Base-by-base conservation (phyloP, 306 rosid species). In the Lupinus albus region DNA sequence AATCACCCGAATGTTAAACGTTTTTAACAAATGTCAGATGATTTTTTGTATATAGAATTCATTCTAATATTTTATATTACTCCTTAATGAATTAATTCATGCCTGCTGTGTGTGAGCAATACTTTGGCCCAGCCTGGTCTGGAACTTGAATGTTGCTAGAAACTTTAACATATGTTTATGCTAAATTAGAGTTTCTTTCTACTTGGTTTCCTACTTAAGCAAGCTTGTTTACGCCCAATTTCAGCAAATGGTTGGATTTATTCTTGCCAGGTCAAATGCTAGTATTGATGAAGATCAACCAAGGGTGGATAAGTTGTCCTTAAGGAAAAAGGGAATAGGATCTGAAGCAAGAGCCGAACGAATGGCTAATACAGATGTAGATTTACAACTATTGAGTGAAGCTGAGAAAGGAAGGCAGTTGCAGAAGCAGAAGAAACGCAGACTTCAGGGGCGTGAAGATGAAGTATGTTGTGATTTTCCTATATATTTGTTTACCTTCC, bases 391-490 rank as follows among this genome's bases (percentile, higher is more conserved):
- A 74, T 57, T 93, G 76, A 84, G 78, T 82, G 86, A 83, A 66
- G 77, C 82, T 74, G 97, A 93, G 69, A 81, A 93, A 79, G 95
- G 86, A 74, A 86, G 99, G 71, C 91, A 85, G 18, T 78, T 90
- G 81, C 96, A 66, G 79, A 93, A 90, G 79, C 88, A 86, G 82
- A 93, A 86, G 87, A 93, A 84, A 78, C 95, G 93, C 60, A 78
- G 89, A 75, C 81, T 83, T 72, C 94, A 84, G 62, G 97, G 96
- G 68, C 96, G 91, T 67, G 97, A 93, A 86, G 96, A 86, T 64
- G 94, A 86, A 15, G 99, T 88, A 90, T 75, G 90, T 75, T 68
- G 12, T 70, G 38, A 59, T 35, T 55, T 49, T 46, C 52, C 8
- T 3, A 5, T 36, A 64, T 75, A 21, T 55, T 7, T 39, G 9